A percentile compares a stretch with the other conserved stretches of the same genome.
phyloP scores from a whole-genome alignment of 2,329 filamentous ascomycete species.

The Fusarium xyrophilum region DNA sequence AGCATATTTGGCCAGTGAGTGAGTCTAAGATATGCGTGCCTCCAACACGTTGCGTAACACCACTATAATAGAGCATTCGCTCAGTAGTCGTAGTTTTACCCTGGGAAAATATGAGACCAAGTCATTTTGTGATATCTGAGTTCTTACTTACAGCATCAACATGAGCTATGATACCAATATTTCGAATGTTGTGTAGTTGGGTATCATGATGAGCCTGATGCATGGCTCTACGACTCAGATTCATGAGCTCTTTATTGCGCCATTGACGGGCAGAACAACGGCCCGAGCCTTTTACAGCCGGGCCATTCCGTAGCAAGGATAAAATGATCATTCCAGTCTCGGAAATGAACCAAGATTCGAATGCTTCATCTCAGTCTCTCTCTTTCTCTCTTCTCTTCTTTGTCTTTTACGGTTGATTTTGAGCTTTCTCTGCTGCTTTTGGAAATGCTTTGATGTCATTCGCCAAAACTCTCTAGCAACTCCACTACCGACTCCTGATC shows the following conservation, averaged over 20 bases:
- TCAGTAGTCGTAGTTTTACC: constrained; percentile 99
- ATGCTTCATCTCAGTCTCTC: constrained; percentile 27
- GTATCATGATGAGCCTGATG: constrained; percentile 37
- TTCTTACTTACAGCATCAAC: constrained; percentile 77
- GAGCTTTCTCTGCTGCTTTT: constrained; percentile 29
- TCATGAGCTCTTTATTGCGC: constrained; percentile 23
- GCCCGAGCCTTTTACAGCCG: constrained; percentile 29
- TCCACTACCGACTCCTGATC: constrained; percentile 9
- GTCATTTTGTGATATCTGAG: accelerated
- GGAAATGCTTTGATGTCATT: constrained; percentile 25
- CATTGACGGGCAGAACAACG: constrained; percentile 35
- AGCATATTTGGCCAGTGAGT: not conserved
- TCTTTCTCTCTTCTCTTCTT: not conserved
- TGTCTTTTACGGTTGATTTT: constrained; percentile 21
- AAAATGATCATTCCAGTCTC: constrained; percentile 36
- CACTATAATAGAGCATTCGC: constrained; percentile 98
- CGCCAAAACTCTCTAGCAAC: not conserved
- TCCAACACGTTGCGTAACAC: constrained; percentile 85
- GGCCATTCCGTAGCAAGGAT: constrained; percentile 35
- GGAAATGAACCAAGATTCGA: constrained; percentile 3
- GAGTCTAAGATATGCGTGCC: constrained; percentile 47
- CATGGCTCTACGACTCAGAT: constrained; percentile 24
- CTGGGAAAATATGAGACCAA: constrained; percentile 44
- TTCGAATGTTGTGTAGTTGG: constrained; percentile 69
- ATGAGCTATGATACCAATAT: constrained; percentile 98